Evolutionary conservation across 345 rosid genomes (phyloP).

Genomic region (Mercurialis annua): DNA sequence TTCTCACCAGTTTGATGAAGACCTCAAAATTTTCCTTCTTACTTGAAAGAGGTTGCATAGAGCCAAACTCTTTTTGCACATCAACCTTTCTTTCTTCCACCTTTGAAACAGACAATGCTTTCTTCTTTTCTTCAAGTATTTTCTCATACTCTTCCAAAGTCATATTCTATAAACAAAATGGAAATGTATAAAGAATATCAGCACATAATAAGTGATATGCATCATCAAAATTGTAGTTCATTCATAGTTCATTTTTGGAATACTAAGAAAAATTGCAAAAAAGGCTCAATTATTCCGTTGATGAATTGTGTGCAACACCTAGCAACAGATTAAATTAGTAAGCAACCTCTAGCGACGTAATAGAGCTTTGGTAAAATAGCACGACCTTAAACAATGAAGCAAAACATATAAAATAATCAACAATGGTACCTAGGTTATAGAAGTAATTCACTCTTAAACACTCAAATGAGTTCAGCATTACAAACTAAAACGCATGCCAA

Average conservation of each 20-base stretch:
- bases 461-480: background rate
- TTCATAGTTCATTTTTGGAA: background rate
- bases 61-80: slow-evolving; percentile 55
- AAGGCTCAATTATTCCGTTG: background rate
- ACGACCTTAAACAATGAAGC: background rate
- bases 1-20: slow-evolving; percentile 81
- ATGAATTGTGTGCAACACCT: background rate
- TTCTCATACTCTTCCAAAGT: slow-evolving; percentile 95
- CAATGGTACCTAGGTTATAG: background rate
- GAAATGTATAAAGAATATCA: background rate
- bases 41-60: slow-evolving; percentile 85
- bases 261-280: background rate
- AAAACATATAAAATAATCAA: background rate
- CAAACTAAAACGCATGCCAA: background rate
- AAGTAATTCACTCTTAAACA: background rate
- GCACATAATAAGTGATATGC: background rate
- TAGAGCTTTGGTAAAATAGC: too few species aligned
- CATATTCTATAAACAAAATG: slow-evolving; percentile 60
- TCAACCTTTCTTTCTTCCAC: slow-evolving; percentile 84
- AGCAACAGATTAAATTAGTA: background rate
- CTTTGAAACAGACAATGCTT: slow-evolving; percentile 57
- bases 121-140: slow-evolving; percentile 76
- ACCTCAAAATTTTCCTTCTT: slow-evolving; percentile 80
- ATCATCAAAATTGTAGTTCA: background rate
- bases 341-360: too few species aligned